These are phyloP conservation scores for Dactylis glomerata DNA, from an alignment of 176 grass and related monocot species.

Conservation along the genomic window DNA sequence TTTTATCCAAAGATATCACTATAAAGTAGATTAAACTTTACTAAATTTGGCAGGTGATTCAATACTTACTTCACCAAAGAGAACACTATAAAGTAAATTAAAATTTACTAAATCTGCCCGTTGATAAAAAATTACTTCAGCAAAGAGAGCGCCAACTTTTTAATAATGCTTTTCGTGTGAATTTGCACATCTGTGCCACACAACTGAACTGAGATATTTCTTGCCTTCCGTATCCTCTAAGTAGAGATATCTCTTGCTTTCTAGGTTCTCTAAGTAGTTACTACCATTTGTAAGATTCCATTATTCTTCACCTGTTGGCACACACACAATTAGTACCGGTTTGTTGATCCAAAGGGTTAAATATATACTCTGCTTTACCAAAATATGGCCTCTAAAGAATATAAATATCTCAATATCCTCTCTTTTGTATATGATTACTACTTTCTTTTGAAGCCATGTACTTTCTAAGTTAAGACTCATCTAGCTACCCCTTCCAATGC, in stretches of 20 bases:
- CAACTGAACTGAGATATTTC: slow-evolving; percentile 4
- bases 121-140: not conserved
- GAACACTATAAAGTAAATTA: not conserved
- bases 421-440: not conserved
- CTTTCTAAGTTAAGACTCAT: slow-evolving; percentile 32
- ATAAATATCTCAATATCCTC: slow-evolving; percentile 14
- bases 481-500: slow-evolving; percentile 40
- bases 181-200: not conserved
- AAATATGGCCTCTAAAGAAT: slow-evolving; percentile 22
- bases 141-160: not conserved
- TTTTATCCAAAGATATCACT: not conserved
- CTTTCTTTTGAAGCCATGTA: slow-evolving; percentile 33
- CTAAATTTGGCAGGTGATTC: not conserved
- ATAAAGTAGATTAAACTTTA: not conserved
- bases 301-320: slow-evolving; percentile 29
- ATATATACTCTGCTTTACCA: slow-evolving; percentile 10
- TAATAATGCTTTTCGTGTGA: not conserved
- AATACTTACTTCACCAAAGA: slow-evolving; percentile 1
- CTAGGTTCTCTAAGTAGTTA: slow-evolving; percentile 42
- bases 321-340: slow-evolving; percentile 10
- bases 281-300: slow-evolving; percentile 38
- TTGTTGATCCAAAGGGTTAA: slow-evolving; percentile 16
- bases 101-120: slow-evolving; percentile 1
- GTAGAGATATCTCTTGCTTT: slow-evolving; percentile 28
- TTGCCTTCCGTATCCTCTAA: slow-evolving; percentile 13